phyloP scores from a whole-genome alignment of 2,329 filamentous ascomycete genomes.

The Gremmenia infestans region DNA sequence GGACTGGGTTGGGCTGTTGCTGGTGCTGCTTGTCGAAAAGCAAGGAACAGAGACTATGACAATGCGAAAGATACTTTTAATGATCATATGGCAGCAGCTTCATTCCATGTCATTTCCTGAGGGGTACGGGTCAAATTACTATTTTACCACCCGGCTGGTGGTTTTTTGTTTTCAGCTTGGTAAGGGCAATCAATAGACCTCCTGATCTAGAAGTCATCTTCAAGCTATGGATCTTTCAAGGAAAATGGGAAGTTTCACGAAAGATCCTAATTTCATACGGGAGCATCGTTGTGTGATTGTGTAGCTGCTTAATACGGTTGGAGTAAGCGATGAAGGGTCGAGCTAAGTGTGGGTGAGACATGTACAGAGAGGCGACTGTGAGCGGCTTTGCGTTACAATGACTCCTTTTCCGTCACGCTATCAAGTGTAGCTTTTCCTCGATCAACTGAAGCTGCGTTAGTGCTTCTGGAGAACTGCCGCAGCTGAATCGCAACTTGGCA shows the following conservation, averaged over 20 bases:
- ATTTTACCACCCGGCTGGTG: slow-evolving; percentile 76
- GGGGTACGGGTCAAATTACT: slow-evolving; percentile 79
- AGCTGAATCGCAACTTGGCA: no score
- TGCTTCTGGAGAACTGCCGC: no score
- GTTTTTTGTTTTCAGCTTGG: slow-evolving; percentile 64
- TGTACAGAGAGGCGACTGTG: no score
- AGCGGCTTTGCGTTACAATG: no score
- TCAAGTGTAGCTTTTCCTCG: no score
- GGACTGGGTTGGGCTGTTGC: neutral
- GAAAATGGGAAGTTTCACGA: slow-evolving; percentile 69
- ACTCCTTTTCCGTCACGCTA: no score
- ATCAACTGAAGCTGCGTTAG: no score
- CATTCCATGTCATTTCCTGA: slow-evolving; percentile 34
- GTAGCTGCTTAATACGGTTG: no score
- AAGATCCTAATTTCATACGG: slow-evolving; percentile 44
- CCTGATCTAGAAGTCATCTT: slow-evolving; percentile 70
- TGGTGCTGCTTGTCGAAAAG: neutral
- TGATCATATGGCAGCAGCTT: slow-evolving; percentile 39
- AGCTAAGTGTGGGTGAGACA: no score
- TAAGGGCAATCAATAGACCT: slow-evolving; percentile 58
- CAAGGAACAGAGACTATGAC: neutral
- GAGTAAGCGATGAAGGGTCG: no score
- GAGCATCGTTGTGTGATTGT: no score
- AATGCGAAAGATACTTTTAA: neutral
- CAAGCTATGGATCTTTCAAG: slow-evolving; percentile 69